Evolutionary conservation across 768 basidiomycete genomes (phyloP).

Genomic region (Trichaptum fuscoviolaceum): DNA sequence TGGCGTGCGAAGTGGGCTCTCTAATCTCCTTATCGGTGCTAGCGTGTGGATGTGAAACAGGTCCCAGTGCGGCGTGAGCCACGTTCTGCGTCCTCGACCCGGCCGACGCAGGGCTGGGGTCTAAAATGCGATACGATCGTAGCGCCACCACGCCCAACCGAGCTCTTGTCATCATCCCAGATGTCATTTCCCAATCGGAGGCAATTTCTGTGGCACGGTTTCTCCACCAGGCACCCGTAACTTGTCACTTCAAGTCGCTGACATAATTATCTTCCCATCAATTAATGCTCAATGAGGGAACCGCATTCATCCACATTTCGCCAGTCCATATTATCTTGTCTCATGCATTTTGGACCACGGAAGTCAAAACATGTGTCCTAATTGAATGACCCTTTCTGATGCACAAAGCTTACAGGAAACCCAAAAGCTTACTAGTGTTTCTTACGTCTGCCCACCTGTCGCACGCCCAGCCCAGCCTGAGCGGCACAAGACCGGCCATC

Average conservation of each 20-base stretch:
- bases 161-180: not conserved
- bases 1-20: not conserved
- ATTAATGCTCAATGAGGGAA: not conserved
- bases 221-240: not conserved
- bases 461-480: not conserved
- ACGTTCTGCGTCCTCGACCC: not conserved
- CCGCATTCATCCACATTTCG: not conserved
- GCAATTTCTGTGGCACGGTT: not conserved
- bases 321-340: not conserved
- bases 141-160: no score
- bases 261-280: not conserved
- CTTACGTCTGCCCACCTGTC: not conserved
- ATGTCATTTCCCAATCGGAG: not conserved
- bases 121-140: no score
- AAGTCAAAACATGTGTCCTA: no score
- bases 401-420: not conserved
- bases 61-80: not conserved
- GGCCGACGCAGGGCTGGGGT: not conserved
- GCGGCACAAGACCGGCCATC: not conserved
- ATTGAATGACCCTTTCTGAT: no score
- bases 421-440: constrained; percentile 1
- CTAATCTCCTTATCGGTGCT: not conserved
- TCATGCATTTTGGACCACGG: no score
- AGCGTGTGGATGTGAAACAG: not conserved
- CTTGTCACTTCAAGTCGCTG: no score